phyloP scores from a whole-genome alignment of 148 eudicot species.

The Amaranthus cruentus region DNA sequence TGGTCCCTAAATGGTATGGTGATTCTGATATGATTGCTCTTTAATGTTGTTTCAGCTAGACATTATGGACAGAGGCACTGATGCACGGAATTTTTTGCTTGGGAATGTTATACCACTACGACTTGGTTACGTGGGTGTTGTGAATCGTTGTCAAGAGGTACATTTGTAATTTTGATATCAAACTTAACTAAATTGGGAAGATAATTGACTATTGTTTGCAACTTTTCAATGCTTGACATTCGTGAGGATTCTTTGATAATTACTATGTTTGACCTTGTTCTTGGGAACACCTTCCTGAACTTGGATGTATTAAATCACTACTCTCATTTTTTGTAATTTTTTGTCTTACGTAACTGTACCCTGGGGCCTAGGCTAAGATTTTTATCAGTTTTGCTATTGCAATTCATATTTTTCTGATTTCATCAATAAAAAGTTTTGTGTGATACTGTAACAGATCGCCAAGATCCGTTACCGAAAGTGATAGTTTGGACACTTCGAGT shows the following conservation, averaged over 20 bases:
- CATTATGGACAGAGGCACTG: conserved; percentile 95
- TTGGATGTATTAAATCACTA: background rate
- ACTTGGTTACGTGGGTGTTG: conserved; percentile 91
- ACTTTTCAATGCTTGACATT: too few species aligned
- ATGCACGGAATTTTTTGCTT: conserved; percentile 86
- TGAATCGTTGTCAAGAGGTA: conserved; percentile 95
- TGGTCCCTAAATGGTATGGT: background rate
- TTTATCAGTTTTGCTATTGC: too few species aligned
- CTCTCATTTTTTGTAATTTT: too few species aligned
- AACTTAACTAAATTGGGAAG: too few species aligned
- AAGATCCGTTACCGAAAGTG: too few species aligned
- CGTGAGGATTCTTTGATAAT: background rate
- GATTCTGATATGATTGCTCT: background rate
- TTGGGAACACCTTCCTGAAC: background rate
- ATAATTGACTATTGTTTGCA: background rate
- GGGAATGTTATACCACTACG: conserved; percentile 90
- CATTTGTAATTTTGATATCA: too few species aligned
- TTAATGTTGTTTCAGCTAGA: conserved; percentile 56
- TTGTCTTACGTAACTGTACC: too few species aligned
- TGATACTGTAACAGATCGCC: too few species aligned
- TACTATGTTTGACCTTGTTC: background rate
- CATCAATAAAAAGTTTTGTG: too few species aligned
- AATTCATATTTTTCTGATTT: too few species aligned
- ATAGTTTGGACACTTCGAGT: too few species aligned
- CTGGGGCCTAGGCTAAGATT: too few species aligned